Base-by-base conservation (phyloP, 1,284 basidiomycete genomes). In the Peniophora sp. region DNA sequence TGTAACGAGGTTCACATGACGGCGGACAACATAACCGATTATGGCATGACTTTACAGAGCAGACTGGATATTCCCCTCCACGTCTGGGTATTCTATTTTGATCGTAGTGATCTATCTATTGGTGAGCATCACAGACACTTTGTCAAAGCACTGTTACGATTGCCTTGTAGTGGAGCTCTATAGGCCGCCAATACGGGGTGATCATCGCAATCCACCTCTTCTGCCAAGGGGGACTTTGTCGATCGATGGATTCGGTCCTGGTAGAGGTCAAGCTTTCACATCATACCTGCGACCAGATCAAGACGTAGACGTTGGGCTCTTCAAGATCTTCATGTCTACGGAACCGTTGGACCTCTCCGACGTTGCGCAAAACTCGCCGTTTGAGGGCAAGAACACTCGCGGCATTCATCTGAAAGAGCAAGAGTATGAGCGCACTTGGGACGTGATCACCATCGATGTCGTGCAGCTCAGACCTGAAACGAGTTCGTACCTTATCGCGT, bases 41-140 rank as follows among this genome's bases (percentile, higher is more conserved):
- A 41, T 22, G 39, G 39, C n/a, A 17, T 41, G n/a, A 52, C 54
- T 27, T 45, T 59, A 42, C 50, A 35, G 14, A 60, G 55, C 35
- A 51, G 49, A 5, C 34, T 50, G 15, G 27, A 36, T 15, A 18
- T 37, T 14, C 34, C 47, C 10, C 37, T 57, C 10, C 54, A 55
- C 34, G 41, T 51, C 3, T 51, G 27, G 14, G 32, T 53, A 18
- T 55, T 57, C 36, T 55, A 52, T 42, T 57, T 57, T 34, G 47
- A 55, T 24, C 15, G 44, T 12, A 55, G 44, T 44, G 51, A 58
- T 36, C 51, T 59, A 23, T 52, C 47, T 45, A 56, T 59, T 24
- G 46, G 59, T 60, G 24, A 17, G 54, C 45, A 32, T 12, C 27
- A 32, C 27, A 32, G 27, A 32, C 27, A 6, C 27, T 32, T 32